Conservation (phyloP, 2,329 filamentous ascomycete genomes). For the Paecilomyces sp. region DNA sequence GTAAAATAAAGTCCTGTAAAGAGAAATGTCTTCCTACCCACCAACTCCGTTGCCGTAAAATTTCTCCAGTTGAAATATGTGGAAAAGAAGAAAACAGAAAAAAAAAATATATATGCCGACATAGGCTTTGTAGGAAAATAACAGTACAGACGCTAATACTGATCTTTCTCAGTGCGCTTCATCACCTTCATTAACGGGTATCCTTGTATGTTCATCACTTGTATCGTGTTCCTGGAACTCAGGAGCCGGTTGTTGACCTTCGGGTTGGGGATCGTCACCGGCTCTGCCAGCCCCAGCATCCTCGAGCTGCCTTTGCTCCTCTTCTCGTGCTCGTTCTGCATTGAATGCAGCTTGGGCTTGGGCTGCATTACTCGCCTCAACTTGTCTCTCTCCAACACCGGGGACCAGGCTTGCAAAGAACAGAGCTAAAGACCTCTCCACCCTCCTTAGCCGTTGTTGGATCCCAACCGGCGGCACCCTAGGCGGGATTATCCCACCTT, state of each 20-base stretch:
- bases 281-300: constrained; percentile 5
- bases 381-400: constrained; percentile 55
- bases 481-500: constrained; percentile 1
- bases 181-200: background rate
- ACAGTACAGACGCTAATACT: background rate
- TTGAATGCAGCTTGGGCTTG: constrained; percentile 37
- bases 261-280: constrained; percentile 1
- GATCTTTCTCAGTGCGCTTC: background rate
- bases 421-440: constrained; percentile 53
- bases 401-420: constrained; percentile 57
- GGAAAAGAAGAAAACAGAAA: background rate
- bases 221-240: background rate
- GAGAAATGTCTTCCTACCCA: background rate
- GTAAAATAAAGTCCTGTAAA: background rate
- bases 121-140: background rate
- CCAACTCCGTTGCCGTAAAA: background rate
- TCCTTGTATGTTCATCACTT: background rate
- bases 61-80: background rate
- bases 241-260: constrained; percentile 3
- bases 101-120: background rate
- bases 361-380: constrained; percentile 48
- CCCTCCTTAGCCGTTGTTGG: constrained; percentile 32
- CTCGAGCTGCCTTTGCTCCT: constrained; percentile 13
- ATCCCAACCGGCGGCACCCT: constrained; percentile 7
- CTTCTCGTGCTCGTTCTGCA: constrained; percentile 19